Evolutionary conservation across 2,329 filamentous ascomycete genomes (phyloP).

Genomic region (Apiospora hydei): DNA sequence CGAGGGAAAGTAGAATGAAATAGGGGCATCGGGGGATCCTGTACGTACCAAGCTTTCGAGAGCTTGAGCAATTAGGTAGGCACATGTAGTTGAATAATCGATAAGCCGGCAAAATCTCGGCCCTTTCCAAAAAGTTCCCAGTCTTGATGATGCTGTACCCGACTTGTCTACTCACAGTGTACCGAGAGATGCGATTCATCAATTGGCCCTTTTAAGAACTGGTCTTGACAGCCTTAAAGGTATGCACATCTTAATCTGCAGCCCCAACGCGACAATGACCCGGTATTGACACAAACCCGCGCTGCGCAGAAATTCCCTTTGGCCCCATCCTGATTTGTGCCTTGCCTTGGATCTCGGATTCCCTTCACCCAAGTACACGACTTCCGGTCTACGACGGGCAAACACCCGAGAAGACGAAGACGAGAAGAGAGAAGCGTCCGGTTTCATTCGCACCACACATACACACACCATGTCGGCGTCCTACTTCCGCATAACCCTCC

Average conservation of each 20-base stretch:
- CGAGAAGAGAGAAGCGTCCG: no score
- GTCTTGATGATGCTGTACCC: slow-evolving; percentile 12
- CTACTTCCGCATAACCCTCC: slow-evolving; percentile 85
- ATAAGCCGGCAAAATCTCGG: slow-evolving; percentile 25
- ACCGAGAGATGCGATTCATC: not conserved
- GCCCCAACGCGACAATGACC: not conserved
- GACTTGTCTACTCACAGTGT: not conserved
- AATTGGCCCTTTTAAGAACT: not conserved
- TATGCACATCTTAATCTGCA: not conserved
- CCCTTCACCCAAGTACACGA: not conserved
- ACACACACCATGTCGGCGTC: slow-evolving; percentile 8
- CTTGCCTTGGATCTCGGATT: slow-evolving; percentile 6
- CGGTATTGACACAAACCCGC: not conserved
- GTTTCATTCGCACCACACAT: no score
- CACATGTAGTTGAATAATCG: not conserved
- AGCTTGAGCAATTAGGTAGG: not conserved
- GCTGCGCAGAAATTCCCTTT: slow-evolving; percentile 1
- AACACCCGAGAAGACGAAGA: not conserved
- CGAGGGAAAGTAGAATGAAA: not conserved
- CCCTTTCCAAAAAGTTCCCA: slow-evolving; percentile 19
- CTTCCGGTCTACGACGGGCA: slow-evolving; percentile 1
- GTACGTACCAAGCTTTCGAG: not conserved
- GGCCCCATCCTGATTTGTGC: not conserved
- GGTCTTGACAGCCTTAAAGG: not conserved
- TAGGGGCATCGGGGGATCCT: not conserved